Base-by-base conservation (phyloP, 345 rosid species). In the Cardamine occulta region DNA sequence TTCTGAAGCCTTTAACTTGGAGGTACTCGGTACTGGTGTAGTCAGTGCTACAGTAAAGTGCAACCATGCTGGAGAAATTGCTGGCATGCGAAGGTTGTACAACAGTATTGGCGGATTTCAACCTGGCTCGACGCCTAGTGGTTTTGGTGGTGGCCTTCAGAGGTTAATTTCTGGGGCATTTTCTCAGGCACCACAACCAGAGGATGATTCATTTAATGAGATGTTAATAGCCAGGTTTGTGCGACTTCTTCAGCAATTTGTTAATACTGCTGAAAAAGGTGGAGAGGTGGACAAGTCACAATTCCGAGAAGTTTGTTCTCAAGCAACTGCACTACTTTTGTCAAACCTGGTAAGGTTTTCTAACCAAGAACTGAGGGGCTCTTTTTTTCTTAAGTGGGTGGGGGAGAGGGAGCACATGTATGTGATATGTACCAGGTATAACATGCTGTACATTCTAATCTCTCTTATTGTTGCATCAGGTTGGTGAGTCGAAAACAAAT, bases 41-140 rank as follows among this genome's bases (percentile, higher is more conserved):
- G 98, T 91, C 64, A 93, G 97, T 84, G 99, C 99, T 79, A 95
- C 99, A 19, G 94, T 84, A 21, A 93, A 96, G 82, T 88, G 94
- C 80, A 96, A 96, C 73, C 91, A 91, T 82, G 94, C 97, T 51
- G 98, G 99, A 80, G 98, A 96, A 88, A 93, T 96, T 79, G 95
- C 97, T 75, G 99, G 99, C 78, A 93, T 96, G 99, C 88, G 97
- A 83, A 88, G 95, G 81, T 80, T 96, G 76, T 96, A 90, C 80
- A 89, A 81, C 88, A 91, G 96, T 84, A 89, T 96, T 69, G 97
- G 97, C 62, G 99, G 97, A 66, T 89, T 96, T 82, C 95, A 95
- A 77, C 63, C 93, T 67, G 91, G 85, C 63, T 77, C 79, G 23
- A 15, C 82, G 23, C 83, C 89, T 68, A 48, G 86, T 66, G 90